phyloP scores from a whole-genome alignment of 2,329 filamentous ascomycete species.

The Pseudopyrenochaeta lycopersici region DNA sequence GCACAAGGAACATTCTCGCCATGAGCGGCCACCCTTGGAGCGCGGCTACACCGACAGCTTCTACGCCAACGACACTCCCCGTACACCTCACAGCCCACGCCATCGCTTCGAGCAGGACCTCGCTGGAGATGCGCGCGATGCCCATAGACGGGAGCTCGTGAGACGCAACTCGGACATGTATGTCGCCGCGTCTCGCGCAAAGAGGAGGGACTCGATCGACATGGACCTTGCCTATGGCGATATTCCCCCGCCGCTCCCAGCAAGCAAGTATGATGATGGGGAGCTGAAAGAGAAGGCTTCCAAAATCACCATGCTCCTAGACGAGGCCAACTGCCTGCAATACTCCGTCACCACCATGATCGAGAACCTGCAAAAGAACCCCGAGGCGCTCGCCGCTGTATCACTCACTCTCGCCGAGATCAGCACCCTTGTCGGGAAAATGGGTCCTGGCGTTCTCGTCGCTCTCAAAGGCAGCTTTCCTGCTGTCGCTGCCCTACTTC shows the following conservation, averaged over 20 bases:
- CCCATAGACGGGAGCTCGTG: slow-evolving; percentile 50
- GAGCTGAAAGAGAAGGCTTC: slow-evolving; percentile 74
- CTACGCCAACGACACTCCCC: slow-evolving; percentile 50
- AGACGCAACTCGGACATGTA: slow-evolving; percentile 55
- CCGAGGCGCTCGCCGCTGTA: slow-evolving; percentile 92
- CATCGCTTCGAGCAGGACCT: slow-evolving; percentile 45
- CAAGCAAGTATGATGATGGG: slow-evolving; percentile 59
- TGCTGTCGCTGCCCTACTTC: slow-evolving; percentile 83
- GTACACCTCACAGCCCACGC: slow-evolving; percentile 26
- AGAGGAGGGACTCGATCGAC: slow-evolving; percentile 66
- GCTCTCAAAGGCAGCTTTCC: slow-evolving; percentile 83
- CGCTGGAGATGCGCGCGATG: slow-evolving; percentile 36
- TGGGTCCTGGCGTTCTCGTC: slow-evolving; percentile 81
- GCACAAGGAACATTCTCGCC: slow-evolving; percentile 19
- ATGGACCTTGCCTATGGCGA: slow-evolving; percentile 93
- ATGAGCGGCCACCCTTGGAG: slow-evolving; percentile 49
- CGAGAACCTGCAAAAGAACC: slow-evolving; percentile 78
- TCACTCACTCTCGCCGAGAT: slow-evolving; percentile 93
- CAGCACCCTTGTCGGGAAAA: slow-evolving; percentile 80
- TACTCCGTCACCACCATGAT: slow-evolving; percentile 86
- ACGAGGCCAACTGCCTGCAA: slow-evolving; percentile 89
- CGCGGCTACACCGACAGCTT: slow-evolving; percentile 58
- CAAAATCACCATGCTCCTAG: slow-evolving; percentile 78
- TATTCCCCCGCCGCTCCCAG: slow-evolving; percentile 73
- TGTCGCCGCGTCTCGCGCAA: slow-evolving; percentile 19